These are phyloP conservation scores for Paramecium biaurelia DNA, from an alignment of 73 alveolate genomes.

Conservation along the genomic window DNA sequence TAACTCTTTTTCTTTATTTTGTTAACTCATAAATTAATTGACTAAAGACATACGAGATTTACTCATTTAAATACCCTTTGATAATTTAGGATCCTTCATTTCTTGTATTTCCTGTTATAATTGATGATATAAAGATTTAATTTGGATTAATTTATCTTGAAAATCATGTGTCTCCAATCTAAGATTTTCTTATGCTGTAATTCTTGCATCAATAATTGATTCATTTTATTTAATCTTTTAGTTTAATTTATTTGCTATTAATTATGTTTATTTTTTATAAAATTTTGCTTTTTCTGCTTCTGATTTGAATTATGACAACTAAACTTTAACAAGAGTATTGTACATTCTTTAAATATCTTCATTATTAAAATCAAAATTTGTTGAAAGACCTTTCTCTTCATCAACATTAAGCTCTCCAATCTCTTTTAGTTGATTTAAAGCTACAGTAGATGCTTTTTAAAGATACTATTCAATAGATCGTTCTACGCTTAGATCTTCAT, in stretches of 20 bases:
- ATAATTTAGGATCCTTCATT: not conserved
- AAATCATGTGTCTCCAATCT: conserved; percentile 39
- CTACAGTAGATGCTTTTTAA: not conserved
- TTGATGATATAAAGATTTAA: not conserved
- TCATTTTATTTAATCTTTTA: not conserved
- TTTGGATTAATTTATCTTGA: not conserved
- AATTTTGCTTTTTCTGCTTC: conserved; percentile 50
- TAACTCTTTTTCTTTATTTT: not conserved
- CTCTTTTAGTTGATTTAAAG: not conserved
- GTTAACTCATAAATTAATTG: not conserved
- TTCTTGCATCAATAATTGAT: not conserved
- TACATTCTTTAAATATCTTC: conserved; percentile 17
- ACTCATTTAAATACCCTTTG: not conserved
- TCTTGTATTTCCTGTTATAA: not conserved
- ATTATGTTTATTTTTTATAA: conserved; percentile 3
- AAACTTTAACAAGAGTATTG: not conserved
- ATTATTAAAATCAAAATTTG: not conserved
- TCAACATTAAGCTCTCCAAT: conserved; percentile 2
- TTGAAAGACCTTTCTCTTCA: not conserved
- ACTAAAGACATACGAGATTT: conserved; percentile 1
- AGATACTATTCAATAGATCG: not conserved
- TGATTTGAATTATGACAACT: not conserved
- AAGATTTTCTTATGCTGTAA: not conserved
- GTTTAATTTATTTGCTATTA: not conserved
- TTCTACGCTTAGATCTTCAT: not conserved